Evolutionary conservation across 345 rosid species (phyloP).

Genomic region (Balakata baccata): DNA sequence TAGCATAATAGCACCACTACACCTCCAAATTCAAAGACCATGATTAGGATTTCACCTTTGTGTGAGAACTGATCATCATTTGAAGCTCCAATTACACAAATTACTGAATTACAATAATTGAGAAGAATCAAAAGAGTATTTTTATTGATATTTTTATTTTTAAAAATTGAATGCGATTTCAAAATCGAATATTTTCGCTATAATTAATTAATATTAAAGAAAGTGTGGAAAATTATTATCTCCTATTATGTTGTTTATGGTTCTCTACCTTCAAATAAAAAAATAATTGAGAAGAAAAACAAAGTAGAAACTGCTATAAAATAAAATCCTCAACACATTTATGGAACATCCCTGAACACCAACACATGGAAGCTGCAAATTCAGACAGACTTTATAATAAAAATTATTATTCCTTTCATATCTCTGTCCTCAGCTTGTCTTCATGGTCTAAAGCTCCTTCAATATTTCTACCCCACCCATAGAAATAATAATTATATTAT

Average conservation of each 20-base stretch:
- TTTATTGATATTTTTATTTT: no score
- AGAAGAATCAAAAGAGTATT: no score
- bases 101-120: conserved; percentile 4
- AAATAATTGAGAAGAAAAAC: conserved; percentile 12
- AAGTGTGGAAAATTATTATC: no score
- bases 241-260: no score
- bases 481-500: no score
- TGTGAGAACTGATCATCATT: background rate
- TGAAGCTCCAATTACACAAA: background rate
- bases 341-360: conserved; percentile 10
- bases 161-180: no score
- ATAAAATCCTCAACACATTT: background rate
- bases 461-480: conserved; percentile 18
- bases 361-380: conserved; percentile 25
- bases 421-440: conserved; percentile 33
- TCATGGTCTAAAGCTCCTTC: conserved; percentile 12
- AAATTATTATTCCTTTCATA: conserved; percentile 19
- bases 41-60: background rate
- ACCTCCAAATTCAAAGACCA: background rate
- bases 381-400: conserved; percentile 15
- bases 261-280: no score
- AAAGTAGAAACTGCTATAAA: background rate
- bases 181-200: no score
- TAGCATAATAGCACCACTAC: background rate
- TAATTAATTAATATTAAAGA: no score